Evolutionary conservation across 345 rosid species (phyloP).

Genomic region (Boechera divaricarpa): DNA sequence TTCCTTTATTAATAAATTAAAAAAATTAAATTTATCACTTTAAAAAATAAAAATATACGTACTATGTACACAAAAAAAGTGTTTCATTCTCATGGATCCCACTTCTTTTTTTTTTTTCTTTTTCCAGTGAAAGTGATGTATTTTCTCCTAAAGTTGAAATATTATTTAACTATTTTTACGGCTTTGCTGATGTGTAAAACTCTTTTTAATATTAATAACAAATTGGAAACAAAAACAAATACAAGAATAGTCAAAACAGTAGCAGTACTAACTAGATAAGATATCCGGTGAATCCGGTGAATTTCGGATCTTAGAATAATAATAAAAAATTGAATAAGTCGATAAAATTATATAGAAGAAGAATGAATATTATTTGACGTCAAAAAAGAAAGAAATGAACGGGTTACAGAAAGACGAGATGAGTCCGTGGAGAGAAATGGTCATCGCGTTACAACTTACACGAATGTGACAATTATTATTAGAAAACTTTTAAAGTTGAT

Average conservation of each 20-base stretch:
- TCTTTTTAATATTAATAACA: background rate
- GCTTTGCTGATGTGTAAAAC: constrained; percentile 26
- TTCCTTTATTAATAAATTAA: background rate
- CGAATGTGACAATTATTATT: background rate
- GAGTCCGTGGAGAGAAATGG: background rate
- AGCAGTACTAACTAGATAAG: constrained; percentile 6
- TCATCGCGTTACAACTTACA: background rate
- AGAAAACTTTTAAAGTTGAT: background rate
- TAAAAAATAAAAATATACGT: background rate
- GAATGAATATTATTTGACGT: background rate
- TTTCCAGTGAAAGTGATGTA: constrained; percentile 31
- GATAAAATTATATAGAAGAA: no score
- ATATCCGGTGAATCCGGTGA: background rate
- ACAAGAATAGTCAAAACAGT: constrained; percentile 13
- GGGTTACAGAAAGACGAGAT: background rate
- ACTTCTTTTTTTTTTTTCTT: background rate
- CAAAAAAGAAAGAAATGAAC: background rate
- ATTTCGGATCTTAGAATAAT: background rate
- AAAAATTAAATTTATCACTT: background rate
- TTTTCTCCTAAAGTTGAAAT: constrained; percentile 35
- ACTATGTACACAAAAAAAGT: constrained; percentile 8
- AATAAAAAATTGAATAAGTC: background rate
- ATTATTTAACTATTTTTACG: background rate
- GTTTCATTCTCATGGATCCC: constrained; percentile 36
- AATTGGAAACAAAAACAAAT: background rate